Evolutionary conservation across 805 yeast genomes (phyloP).

Genomic region (Lipomyces spencermartinsiae): DNA sequence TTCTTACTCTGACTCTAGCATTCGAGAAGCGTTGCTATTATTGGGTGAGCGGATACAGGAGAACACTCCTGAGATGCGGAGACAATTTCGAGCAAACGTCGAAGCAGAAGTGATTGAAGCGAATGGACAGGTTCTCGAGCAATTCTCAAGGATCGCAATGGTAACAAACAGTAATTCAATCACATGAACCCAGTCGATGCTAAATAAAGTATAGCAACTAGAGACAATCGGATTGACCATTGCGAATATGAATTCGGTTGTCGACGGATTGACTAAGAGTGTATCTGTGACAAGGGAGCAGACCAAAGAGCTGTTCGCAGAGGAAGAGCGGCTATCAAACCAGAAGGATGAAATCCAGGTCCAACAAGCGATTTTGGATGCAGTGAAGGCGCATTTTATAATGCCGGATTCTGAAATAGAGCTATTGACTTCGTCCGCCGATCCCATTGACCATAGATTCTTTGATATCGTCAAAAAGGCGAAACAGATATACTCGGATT

Average conservation of each 20-base stretch:
- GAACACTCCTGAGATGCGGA: slow-evolving; percentile 46
- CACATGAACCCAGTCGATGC: not conserved
- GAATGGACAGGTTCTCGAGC: slow-evolving; percentile 44
- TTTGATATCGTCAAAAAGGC: slow-evolving; percentile 67
- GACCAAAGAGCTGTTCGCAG: slow-evolving; percentile 40
- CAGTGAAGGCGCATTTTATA: slow-evolving; percentile 63
- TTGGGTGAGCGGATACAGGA: slow-evolving; percentile 43
- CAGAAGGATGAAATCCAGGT: slow-evolving; percentile 38
- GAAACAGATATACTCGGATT: slow-evolving; percentile 66
- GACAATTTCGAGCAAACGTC: slow-evolving; percentile 45
- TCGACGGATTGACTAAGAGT: slow-evolving; percentile 38
- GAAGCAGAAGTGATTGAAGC: slow-evolving; percentile 47
- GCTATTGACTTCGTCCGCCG: slow-evolving; percentile 50
- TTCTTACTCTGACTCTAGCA: slow-evolving; percentile 45
- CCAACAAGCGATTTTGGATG: slow-evolving; percentile 43
- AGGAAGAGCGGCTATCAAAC: slow-evolving; percentile 29
- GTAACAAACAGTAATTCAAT: slow-evolving; percentile 11
- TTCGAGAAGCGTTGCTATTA: slow-evolving; percentile 44
- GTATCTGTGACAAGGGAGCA: slow-evolving; percentile 20
- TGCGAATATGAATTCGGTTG: slow-evolving; percentile 41
- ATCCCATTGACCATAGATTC: slow-evolving; percentile 56
- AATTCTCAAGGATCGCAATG: slow-evolving; percentile 46
- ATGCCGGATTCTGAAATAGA: slow-evolving; percentile 75
- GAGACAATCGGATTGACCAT: slow-evolving; percentile 40
- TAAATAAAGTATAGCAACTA: slow-evolving; percentile 34